Evolutionary conservation across 148 eudicot genomes (phyloP), one percentile per base, ranked within the genome.

Genomic region (Chenopodium quinoa): DNA sequence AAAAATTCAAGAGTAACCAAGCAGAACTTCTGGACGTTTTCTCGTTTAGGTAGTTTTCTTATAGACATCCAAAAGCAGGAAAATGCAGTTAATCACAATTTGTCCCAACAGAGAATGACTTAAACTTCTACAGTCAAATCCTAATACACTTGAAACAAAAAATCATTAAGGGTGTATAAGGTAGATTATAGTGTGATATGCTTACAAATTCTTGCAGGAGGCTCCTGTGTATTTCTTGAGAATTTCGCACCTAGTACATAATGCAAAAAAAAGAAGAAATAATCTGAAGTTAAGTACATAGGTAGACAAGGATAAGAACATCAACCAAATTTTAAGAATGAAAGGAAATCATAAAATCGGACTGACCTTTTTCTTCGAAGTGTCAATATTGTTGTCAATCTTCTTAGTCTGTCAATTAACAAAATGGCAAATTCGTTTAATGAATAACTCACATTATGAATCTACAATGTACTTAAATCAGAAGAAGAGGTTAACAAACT

Each of bases 201-300:
- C 93, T 92, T 90, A 94, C 98, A 84, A 82, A 83, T 66, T 85
- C 89, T 75, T 89, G 93, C 13, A 90, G 80, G 32, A 92, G 93
- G 48, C 86, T 77, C 62, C 86, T 88, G 81, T 91, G 83, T 78
- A 90, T 82, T 37, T 83, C 91, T 71, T 86, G 85, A 29, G 48
- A 88, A 82, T 91, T 94, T 85, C 92, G 90, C 56, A 85, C 34
- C 97, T 91, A 86, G 17, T 79, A 85, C 34, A 66, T 52, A 54
- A 71, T 7, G 66, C 12, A n/a, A 62, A 62, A 62, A n/a, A 52
- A 17, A 34, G 3, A 9, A 29, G 27, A 58, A 60, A 71, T 31
- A 9, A 44, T 10, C 13, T 4, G 17, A 16, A 23, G 29, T 23
- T 25, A 40, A 0, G 37, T 58, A 70, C 46, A 52, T 29, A 69